These are phyloP conservation scores for Fonsecaea pedrosoi DNA, from an alignment of 2,329 filamentous ascomycete genomes.

Conservation along the genomic window DNA sequence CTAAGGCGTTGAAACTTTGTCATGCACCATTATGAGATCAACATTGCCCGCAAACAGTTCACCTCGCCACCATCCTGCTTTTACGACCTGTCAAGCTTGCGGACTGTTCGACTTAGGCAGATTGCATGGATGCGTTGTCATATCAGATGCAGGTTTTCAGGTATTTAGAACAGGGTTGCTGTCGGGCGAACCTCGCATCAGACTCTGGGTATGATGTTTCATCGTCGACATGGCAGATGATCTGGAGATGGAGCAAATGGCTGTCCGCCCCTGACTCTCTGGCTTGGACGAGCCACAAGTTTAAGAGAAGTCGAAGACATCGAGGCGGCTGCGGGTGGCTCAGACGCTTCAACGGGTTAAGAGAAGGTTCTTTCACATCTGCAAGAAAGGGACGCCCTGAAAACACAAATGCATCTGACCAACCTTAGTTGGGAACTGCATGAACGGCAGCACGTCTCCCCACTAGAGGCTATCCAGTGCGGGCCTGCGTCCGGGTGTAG, in stretches of 20 bases:
- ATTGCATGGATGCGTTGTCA: slow-evolving; percentile 34
- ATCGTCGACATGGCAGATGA: slow-evolving; percentile 6
- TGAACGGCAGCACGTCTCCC: slow-evolving; percentile 7
- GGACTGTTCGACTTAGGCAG: slow-evolving; percentile 16
- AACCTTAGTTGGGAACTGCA: slow-evolving; percentile 7
- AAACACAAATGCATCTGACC: slow-evolving; percentile 6
- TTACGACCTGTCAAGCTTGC: slow-evolving; percentile 12
- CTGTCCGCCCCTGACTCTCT: neutral
- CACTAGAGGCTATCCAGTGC: slow-evolving; percentile 14
- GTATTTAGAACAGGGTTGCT: slow-evolving; percentile 2
- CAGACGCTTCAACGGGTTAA: neutral
- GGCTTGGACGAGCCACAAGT: neutral
- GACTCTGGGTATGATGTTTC: slow-evolving; percentile 3
- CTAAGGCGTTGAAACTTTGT: slow-evolving; percentile 14
- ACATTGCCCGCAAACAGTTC: neutral
- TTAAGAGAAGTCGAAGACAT: neutral
- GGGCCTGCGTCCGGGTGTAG: slow-evolving; percentile 2
- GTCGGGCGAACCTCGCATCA: slow-evolving; percentile 19
- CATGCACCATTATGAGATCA: slow-evolving; percentile 26
- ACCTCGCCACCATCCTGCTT: neutral
- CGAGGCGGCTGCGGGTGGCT: neutral
- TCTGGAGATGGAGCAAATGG: neutral
- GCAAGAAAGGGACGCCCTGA: slow-evolving; percentile 17
- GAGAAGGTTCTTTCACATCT: slow-evolving; percentile 8
- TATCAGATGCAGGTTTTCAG: slow-evolving; percentile 20